These are phyloP conservation scores for Penicillium egyptiacum DNA, from an alignment of 495 filamentous ascomycete genomes.

Conservation along the genomic window DNA sequence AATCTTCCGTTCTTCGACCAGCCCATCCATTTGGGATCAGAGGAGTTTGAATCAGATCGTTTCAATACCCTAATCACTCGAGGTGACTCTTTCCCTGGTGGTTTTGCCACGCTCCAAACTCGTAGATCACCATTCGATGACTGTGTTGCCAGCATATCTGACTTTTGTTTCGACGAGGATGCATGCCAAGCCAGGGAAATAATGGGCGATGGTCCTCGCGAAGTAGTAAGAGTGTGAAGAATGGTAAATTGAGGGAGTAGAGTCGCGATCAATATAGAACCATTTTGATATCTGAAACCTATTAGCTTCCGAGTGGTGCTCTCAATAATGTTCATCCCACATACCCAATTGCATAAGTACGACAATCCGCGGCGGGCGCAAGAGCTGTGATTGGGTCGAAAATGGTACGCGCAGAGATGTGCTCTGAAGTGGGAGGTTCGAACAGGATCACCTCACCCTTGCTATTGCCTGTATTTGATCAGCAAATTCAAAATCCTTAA, in stretches of 20 bases:
- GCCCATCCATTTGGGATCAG: constrained; percentile 89
- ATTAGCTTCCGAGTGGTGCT: constrained; percentile 1
- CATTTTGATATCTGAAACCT: constrained; percentile 78
- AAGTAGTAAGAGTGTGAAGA: constrained; percentile 84
- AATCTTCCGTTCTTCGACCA: constrained; percentile 99
- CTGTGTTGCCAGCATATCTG: constrained; percentile 95
- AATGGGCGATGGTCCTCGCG: constrained; percentile 81
- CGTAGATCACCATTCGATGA: constrained; percentile 88
- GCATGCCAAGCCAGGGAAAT: constrained; percentile 94
- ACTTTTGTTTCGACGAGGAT: constrained; percentile 94
- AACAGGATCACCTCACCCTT: constrained; percentile 95
- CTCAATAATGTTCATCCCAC: constrained; percentile 7
- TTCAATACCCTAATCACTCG: constrained; percentile 88
- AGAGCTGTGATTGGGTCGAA: constrained; percentile 91
- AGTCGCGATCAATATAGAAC: constrained; percentile 85
- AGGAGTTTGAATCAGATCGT: constrained; percentile 64
- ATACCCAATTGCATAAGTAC: constrained; percentile 95
- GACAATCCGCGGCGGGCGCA: constrained; percentile 87
- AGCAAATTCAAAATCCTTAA: background rate
- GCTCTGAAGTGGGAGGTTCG: constrained; percentile 88
- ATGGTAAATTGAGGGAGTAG: constrained; percentile 93
- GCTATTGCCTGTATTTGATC: constrained; percentile 62
- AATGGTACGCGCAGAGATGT: constrained; percentile 88
- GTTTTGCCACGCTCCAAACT: constrained; percentile 96
- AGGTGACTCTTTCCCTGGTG: constrained; percentile 68